A percentile compares a stretch with the other conserved stretches of the same genome.
These are phyloP conservation scores for Diaporthe nobilis DNA, from an alignment of 2,329 filamentous ascomycete genomes.

Conservation along the genomic window DNA sequence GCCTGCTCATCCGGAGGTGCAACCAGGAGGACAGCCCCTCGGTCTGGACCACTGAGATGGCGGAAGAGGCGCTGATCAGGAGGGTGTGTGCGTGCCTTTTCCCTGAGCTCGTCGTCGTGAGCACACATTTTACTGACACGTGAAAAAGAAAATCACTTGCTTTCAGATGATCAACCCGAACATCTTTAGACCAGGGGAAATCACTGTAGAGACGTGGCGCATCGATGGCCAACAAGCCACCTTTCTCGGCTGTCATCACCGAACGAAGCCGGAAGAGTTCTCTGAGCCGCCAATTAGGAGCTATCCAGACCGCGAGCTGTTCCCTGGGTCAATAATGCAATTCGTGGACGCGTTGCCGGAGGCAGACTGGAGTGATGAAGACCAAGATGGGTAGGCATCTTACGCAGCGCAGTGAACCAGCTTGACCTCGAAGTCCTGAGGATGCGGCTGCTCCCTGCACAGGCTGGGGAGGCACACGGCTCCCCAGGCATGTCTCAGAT, in stretches of 20 bases:
- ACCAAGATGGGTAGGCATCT: not conserved
- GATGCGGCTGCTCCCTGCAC: no score
- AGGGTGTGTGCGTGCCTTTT: slow-evolving; percentile 12
- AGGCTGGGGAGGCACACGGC: not conserved
- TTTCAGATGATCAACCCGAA: slow-evolving; percentile 35
- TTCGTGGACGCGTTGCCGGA: slow-evolving; percentile 34
- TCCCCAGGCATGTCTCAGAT: no score
- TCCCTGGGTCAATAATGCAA: slow-evolving; percentile 41
- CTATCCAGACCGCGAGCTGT: slow-evolving; percentile 41
- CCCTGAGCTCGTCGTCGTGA: not conserved
- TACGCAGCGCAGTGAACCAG: not conserved
- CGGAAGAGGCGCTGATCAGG: not conserved
- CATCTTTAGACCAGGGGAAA: slow-evolving; percentile 19
- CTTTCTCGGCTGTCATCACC: not conserved
- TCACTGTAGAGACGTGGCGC: slow-evolving; percentile 37
- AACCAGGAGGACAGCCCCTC: slow-evolving; percentile 29
- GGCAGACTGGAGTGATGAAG: slow-evolving; percentile 13
- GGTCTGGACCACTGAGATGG: not conserved
- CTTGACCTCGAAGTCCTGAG: not conserved
- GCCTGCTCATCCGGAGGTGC: slow-evolving; percentile 51
- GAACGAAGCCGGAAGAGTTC: not conserved
- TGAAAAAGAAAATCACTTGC: slow-evolving; percentile 23
- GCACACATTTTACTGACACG: not conserved
- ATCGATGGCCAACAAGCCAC: slow-evolving; percentile 34
- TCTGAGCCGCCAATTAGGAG: not conserved